Base-by-base conservation (phyloP, 2,329 filamentous ascomycete genomes). In the Pseudogymnoascus sp. region DNA sequence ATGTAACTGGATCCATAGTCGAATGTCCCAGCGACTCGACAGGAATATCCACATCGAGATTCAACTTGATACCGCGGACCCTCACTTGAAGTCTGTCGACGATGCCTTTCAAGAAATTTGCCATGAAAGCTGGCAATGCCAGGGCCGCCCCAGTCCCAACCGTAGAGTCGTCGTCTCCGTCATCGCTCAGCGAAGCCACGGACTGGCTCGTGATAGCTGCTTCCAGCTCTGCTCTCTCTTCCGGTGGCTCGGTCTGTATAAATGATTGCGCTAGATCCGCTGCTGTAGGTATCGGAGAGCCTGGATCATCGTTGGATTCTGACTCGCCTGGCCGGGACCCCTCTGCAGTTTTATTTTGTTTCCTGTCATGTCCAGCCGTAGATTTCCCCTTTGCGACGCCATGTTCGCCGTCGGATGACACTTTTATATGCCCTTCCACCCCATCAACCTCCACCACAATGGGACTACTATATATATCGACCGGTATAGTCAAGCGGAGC, bases 391-490 rank as follows among this genome's bases (percentile, higher is more conserved):
- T 49, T 33, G 35, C 45, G 35, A 64, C 39, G 42, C 49, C 61
- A 69, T 69, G 67, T 33, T 66, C 66, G 14, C 63, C 52, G 19
- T 67, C 68, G n/a, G 69, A 58, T 41, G 78, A 68, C 35, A 91
- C 78, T 67, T 80, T 81, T 23, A 90, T 71, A 64, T 86, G 82
- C 33, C 95, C 82, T 67, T 92, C 84, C 64, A 97, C 84, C 19
- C 91, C 92, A 68, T 93, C 86, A 22, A 93, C 82, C 71, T 96
- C 90, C 69, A 93, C 84, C 30, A 84, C 80, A 72, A 97, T 95
- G 28, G 91, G 87, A 68, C 88, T 92, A 61, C 86, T 88, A 74
- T 92, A 92, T 67, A 97, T 87, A 74, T 97, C 91, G 72, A 94
- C 87, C 11, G 93, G 91, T 60, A 97, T 82, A 6, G 89, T 95